phyloP scores from a whole-genome alignment of 2,329 filamentous ascomycete genomes.

The Epichloe sibirici region DNA sequence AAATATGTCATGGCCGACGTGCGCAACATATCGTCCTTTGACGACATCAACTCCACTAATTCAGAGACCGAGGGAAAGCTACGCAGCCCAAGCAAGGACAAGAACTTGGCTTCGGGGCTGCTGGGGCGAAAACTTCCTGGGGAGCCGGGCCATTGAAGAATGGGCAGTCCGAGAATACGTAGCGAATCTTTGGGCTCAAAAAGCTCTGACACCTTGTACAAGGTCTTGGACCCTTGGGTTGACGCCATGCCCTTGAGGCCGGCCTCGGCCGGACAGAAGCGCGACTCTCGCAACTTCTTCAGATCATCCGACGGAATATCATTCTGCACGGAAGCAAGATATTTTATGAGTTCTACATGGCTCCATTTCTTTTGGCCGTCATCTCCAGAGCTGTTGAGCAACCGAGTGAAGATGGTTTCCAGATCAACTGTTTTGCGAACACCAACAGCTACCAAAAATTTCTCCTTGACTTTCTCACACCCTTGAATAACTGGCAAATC shows the following conservation, averaged over 20 bases:
- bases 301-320: slow-evolving; percentile 82
- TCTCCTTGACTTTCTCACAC: slow-evolving; percentile 76
- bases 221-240: slow-evolving; percentile 34
- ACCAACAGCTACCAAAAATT: slow-evolving; percentile 69
- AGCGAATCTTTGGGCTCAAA: slow-evolving; percentile 67
- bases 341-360: slow-evolving; percentile 88
- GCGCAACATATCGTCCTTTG: slow-evolving; percentile 45
- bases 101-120: slow-evolving; percentile 62
- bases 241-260: slow-evolving; percentile 43
- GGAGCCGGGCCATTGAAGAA: slow-evolving; percentile 69
- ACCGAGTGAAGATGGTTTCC: slow-evolving; percentile 79
- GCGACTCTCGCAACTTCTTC: slow-evolving; percentile 61
- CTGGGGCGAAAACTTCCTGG: slow-evolving; percentile 48
- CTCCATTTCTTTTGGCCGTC: slow-evolving; percentile 62
- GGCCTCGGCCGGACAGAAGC: slow-evolving; percentile 70
- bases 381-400: slow-evolving; percentile 51
- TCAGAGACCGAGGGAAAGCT: slow-evolving; percentile 59
- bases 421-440: slow-evolving; percentile 91
- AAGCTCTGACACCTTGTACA: slow-evolving; percentile 66
- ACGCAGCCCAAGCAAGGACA: slow-evolving; percentile 61
- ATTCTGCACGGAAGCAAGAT: slow-evolving; percentile 75
- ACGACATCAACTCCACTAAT: slow-evolving; percentile 66
- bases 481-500: slow-evolving; percentile 74
- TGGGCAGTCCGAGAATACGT: slow-evolving; percentile 56
- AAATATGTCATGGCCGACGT: slow-evolving; percentile 69